Evolutionary conservation across 495 filamentous ascomycete genomes (phyloP), one percentile per base, ranked within the genome.

Genomic region (Neurospora discreta): DNA sequence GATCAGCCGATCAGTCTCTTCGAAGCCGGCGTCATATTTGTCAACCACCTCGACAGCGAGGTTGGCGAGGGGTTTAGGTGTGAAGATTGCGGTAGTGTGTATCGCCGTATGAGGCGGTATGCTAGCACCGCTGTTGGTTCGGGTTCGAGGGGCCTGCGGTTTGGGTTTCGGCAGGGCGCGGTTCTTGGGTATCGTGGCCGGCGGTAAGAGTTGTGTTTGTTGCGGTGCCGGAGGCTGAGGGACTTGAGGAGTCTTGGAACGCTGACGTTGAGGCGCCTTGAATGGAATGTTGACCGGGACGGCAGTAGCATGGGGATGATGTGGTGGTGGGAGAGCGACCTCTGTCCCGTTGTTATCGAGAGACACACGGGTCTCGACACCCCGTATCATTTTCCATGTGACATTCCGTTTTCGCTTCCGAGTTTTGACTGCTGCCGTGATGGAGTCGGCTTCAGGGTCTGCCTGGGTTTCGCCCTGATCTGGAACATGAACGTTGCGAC

Each of bases 391-490:
- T 46, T 83, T 82, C 75, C 80, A 81, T 20, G 75, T 68, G 15
- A 78, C 69, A 1, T 73, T 70, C 20, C 75, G 73, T 67, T 84
- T 84, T 68, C 83, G 79, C 71, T 80, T 81, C 41, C 82, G 80
- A 43, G 72, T 75, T 70, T 84, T 84, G 65, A 83, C 81, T 23
- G 78, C 76, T 6, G 77, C 77, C 5, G 79, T 78, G 38, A 82
- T 83, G 16, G 82, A 84, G 71, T 72, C 52, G 5, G 26, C 52
- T 18, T 65, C 74, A 5, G 71, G 72, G 15, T 44, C 70, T n/a
- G 23, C 39, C 9, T 42, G 20, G 5, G 13, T 26, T 36, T 65
- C 68, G 15, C 70, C 71, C 39, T 44, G 42, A 16, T 46, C 26
- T 38, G 16, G 9, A 41, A n/a, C 1, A 16, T 39, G 9, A 41